Percentiles rank a stretch among this genome's conserved stretches.
Conservation (phyloP, 1,284 basidiomycete genomes). For the Ceratobasidium sp. region DNA sequence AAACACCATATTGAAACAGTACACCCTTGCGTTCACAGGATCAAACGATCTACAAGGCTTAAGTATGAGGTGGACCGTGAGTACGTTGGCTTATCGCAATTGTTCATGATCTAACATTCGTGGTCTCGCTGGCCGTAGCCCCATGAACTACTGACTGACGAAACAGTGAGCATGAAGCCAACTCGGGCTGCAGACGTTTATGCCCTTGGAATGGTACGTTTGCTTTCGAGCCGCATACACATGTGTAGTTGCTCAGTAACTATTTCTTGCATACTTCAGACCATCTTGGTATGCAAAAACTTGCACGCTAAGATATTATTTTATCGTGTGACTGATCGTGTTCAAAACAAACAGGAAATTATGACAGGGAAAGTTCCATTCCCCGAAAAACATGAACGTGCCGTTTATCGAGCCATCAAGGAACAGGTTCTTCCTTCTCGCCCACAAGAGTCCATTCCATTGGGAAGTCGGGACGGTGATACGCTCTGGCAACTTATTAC, state of each 20-base stretch:
- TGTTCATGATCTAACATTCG: background rate
- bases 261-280: background rate
- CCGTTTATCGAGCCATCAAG: background rate
- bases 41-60: background rate
- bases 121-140: background rate
- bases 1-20: background rate
- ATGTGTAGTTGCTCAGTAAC: background rate
- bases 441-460: background rate
- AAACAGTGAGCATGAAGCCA: background rate
- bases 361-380: slow-evolving; percentile 14
- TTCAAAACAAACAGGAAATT: background rate
- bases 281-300: slow-evolving; percentile 22
- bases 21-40: slow-evolving; percentile 3
- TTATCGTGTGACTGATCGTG: background rate
- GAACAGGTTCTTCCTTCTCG: background rate
- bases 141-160: background rate
- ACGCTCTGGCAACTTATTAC: slow-evolving; percentile 2
- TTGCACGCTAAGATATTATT: background rate
- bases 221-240: background rate
- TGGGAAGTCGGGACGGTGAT: background rate
- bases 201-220: slow-evolving; percentile 27
- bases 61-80: background rate
- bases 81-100: too few relatives aligned
- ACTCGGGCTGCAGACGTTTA: slow-evolving; percentile 6
- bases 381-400: background rate